Percentiles rank a stretch among this genome's conserved stretches.
phyloP scores from a whole-genome alignment of 1,139 yeast genomes.

The Blastobotrys arbuscula region DNA sequence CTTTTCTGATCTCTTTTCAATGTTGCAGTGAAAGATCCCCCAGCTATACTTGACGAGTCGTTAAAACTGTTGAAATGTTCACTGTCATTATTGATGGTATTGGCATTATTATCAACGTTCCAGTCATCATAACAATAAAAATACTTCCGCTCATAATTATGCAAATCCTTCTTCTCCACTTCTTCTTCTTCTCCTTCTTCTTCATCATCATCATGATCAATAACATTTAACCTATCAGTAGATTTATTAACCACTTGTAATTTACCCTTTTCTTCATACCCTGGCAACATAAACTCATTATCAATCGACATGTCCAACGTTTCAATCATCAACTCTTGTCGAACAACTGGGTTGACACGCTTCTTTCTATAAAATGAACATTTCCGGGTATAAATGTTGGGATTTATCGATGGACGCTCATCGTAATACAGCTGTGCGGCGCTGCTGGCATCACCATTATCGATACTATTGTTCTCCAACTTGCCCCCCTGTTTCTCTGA shows the following conservation, averaged over 20 bases:
- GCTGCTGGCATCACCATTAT: background rate
- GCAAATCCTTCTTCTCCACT: background rate
- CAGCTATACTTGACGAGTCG: background rate
- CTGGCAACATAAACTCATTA: slow-evolving; percentile 25
- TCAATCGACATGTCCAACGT: background rate
- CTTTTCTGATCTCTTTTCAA: background rate
- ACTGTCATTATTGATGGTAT: background rate
- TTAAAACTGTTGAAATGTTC: background rate
- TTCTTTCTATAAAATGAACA: slow-evolving; percentile 19
- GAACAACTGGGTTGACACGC: background rate
- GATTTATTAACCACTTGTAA: slow-evolving; percentile 24
- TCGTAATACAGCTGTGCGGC: background rate
- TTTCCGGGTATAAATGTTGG: slow-evolving; percentile 25
- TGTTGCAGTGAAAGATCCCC: background rate
- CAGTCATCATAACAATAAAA: slow-evolving; percentile 5
- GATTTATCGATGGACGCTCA: background rate
- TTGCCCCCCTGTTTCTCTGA: background rate
- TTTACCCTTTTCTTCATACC: slow-evolving; percentile 24
- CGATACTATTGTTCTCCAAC: background rate
- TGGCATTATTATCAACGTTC: background rate
- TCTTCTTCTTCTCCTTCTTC: background rate
- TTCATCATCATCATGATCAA: background rate
- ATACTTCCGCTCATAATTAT: background rate
- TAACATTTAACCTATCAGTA: slow-evolving; percentile 1
- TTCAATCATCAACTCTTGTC: background rate